These are phyloP conservation scores for Trichoderma asperelloides DNA, from an alignment of 495 filamentous ascomycete genomes.

Conservation along the genomic window DNA sequence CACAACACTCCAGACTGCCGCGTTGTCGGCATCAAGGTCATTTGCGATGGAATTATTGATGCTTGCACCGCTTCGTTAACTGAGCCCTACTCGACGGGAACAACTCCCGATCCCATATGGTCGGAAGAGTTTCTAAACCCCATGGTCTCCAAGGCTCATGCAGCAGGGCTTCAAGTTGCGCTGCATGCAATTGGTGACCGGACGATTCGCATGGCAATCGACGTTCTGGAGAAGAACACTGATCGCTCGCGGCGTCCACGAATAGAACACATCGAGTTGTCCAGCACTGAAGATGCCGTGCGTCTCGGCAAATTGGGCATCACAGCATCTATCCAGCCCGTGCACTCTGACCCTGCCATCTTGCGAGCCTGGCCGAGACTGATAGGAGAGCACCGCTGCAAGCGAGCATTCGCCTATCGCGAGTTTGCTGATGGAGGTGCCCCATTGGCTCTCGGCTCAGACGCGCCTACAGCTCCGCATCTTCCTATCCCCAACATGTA, in stretches of 20 bases:
- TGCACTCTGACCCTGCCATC: slow-evolving; percentile 55
- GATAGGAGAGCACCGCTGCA: slow-evolving; percentile 41
- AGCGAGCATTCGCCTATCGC: slow-evolving; percentile 51
- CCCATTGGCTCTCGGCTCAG: slow-evolving; percentile 48
- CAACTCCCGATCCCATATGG: slow-evolving; percentile 47
- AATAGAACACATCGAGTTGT: slow-evolving; percentile 55
- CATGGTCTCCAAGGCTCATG: slow-evolving; percentile 45
- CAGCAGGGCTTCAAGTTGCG: slow-evolving; percentile 50
- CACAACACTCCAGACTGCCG: slow-evolving; percentile 43
- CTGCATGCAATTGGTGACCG: slow-evolving; percentile 59
- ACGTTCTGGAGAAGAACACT: slow-evolving; percentile 40
- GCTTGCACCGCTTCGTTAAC: slow-evolving; percentile 55
- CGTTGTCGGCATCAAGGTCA: slow-evolving; percentile 58
- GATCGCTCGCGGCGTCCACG: slow-evolving; percentile 42
- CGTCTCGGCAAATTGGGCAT: slow-evolving; percentile 47
- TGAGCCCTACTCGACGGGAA: slow-evolving; percentile 46
- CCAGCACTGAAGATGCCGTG: slow-evolving; percentile 40
- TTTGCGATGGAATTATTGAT: slow-evolving; percentile 60
- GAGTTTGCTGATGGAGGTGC: slow-evolving; percentile 49
- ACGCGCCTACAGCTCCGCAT: slow-evolving; percentile 53
- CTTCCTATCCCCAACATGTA: slow-evolving; percentile 48
- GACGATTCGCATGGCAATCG: slow-evolving; percentile 46
- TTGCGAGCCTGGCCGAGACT: slow-evolving; percentile 50
- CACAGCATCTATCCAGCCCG: slow-evolving; percentile 55
- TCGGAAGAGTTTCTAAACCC: slow-evolving; percentile 39